phyloP scores from a whole-genome alignment of 805 yeast species.

The Isabelozyma pseudorhagii region DNA sequence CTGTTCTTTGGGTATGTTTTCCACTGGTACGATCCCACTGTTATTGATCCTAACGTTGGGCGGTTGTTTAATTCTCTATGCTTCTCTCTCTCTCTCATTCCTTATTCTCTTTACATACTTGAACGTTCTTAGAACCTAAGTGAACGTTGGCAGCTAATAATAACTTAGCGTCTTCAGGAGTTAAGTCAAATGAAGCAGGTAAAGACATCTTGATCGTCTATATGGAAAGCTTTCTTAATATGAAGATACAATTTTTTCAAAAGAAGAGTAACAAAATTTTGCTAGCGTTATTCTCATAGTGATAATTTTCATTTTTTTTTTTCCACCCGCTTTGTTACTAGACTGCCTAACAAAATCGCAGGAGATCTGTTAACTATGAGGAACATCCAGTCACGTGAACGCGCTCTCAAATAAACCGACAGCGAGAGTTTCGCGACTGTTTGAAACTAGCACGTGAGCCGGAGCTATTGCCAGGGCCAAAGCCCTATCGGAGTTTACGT shows the following conservation, averaged over 20 bases:
- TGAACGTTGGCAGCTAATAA: constrained; percentile 99
- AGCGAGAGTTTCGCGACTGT: background rate
- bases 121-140: constrained; percentile 99
- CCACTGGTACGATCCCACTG: too few relatives aligned
- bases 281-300: background rate
- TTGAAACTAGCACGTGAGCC: background rate
- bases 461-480: background rate
- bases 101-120: constrained; percentile 57
- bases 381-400: background rate
- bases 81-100: background rate
- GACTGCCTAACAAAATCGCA: background rate
- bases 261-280: background rate
- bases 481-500: background rate
- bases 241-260: background rate
- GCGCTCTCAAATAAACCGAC: background rate
- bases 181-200: constrained; percentile 87
- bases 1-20: background rate
- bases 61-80: background rate
- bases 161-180: constrained; percentile 98
- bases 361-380: background rate
- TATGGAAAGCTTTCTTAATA: background rate
- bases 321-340: background rate
- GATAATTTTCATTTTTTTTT: background rate
- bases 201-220: constrained; percentile 54
- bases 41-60: too few relatives aligned